Percentiles rank a stretch among this genome's conserved stretches.
Conservation (phyloP, 73 alveolate genomes). For the Paramecium primaurelia region DNA sequence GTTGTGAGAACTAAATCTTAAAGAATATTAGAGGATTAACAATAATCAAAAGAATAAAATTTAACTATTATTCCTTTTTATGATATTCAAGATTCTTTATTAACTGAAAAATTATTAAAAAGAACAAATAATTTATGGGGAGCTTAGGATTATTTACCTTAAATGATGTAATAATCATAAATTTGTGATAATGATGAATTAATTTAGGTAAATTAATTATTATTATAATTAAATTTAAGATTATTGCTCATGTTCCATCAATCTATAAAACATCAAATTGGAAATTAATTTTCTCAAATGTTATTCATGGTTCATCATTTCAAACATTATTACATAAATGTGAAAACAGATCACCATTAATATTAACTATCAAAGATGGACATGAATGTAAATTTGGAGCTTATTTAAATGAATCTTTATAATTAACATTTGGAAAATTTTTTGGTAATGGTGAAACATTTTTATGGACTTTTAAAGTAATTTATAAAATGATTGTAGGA, state of each 20-base stretch:
- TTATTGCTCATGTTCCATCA: slow-evolving; percentile 44
- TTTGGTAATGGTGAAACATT: slow-evolving; percentile 59
- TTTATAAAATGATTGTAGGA: not conserved
- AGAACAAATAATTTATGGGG: slow-evolving; percentile 30
- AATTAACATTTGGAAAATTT: slow-evolving; percentile 21
- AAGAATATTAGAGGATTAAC: not conserved
- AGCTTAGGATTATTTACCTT: not conserved
- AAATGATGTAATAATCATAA: not conserved
- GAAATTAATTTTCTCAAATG: slow-evolving; percentile 21
- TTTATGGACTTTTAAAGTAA: slow-evolving; percentile 24
- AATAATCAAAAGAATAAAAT: not conserved
- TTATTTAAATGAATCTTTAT: not conserved
- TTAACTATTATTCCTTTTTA: not conserved
- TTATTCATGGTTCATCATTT: slow-evolving; percentile 41
- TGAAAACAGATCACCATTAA: slow-evolving; percentile 33
- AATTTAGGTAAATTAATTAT: not conserved
- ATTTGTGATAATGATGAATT: not conserved
- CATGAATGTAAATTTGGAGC: slow-evolving; percentile 47
- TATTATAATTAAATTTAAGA: not conserved
- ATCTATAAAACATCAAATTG: slow-evolving; percentile 44
- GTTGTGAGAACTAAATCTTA: not conserved
- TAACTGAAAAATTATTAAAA: not conserved
- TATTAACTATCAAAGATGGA: not conserved
- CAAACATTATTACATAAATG: slow-evolving; percentile 22
- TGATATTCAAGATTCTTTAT: not conserved